Percentiles rank a stretch among this genome's conserved stretches.
phyloP scores from a whole-genome alignment of 2,329 filamentous ascomycete genomes.

The Epichloe gansuensis region DNA sequence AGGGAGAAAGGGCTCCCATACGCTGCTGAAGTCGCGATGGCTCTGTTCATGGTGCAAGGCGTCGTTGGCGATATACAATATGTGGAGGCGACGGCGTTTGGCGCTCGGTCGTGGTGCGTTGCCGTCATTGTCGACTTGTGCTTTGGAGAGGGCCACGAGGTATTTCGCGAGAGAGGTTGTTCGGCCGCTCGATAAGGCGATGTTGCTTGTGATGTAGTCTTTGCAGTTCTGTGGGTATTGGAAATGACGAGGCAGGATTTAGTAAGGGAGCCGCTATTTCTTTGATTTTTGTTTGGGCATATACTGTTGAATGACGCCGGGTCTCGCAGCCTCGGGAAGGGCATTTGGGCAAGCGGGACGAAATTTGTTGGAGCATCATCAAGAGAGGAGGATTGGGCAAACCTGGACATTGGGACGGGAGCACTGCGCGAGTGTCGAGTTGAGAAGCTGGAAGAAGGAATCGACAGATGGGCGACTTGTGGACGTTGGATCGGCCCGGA shows the following conservation, averaged over 20 bases:
- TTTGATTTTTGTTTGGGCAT: not conserved
- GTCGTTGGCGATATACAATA: slow-evolving; percentile 71
- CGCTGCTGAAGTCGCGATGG: slow-evolving; percentile 38
- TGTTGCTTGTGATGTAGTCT: slow-evolving; percentile 65
- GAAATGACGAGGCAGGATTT: slow-evolving; percentile 5
- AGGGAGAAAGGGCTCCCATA: slow-evolving; percentile 45
- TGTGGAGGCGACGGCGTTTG: slow-evolving; percentile 57
- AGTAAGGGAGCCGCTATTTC: slow-evolving; percentile 2
- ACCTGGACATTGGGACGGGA: slow-evolving; percentile 78
- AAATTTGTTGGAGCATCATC: not conserved
- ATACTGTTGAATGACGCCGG: not conserved
- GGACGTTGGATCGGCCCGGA: slow-evolving; percentile 60
- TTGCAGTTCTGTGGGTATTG: slow-evolving; percentile 58
- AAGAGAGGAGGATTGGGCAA: slow-evolving; percentile 33
- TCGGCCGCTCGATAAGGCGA: slow-evolving; percentile 54
- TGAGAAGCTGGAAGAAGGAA: slow-evolving; percentile 52
- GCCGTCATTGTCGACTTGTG: slow-evolving; percentile 16
- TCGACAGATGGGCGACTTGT: slow-evolving; percentile 57
- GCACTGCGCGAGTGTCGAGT: slow-evolving; percentile 55
- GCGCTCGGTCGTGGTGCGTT: slow-evolving; percentile 37
- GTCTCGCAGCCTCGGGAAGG: not conserved
- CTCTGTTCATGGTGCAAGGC: slow-evolving; percentile 54
- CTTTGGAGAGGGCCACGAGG: slow-evolving; percentile 51
- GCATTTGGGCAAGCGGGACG: not conserved
- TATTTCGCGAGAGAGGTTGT: slow-evolving; percentile 62